Evolutionary conservation across 306 rosid species (phyloP).

Genomic region (Fagus sylvatica): DNA sequence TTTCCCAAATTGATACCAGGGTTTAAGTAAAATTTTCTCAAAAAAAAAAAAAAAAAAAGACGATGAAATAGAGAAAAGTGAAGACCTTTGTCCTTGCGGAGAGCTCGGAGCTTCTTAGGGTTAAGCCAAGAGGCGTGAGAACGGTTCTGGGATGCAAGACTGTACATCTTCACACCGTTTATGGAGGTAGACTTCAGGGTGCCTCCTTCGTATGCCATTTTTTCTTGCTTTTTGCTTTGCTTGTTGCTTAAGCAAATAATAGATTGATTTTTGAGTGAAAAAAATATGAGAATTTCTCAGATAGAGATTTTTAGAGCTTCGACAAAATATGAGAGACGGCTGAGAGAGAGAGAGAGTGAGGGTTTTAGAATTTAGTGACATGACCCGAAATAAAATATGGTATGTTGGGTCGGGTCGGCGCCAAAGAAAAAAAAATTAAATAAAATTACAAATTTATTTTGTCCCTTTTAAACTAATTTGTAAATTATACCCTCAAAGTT

Average conservation of each 20-base stretch:
- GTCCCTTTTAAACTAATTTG: too few species aligned
- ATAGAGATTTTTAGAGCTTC: neutral
- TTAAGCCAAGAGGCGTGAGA: conserved; percentile 72
- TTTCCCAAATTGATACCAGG: neutral
- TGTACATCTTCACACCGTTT: conserved; percentile 75
- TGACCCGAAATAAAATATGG: neutral
- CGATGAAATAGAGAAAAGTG: neutral
- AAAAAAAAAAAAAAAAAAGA: neutral
- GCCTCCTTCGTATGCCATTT: conserved; percentile 69
- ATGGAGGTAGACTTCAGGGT: conserved; percentile 67
- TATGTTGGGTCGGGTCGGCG: too few species aligned
- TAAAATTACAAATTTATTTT: too few species aligned
- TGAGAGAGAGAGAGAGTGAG: neutral
- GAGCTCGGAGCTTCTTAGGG: conserved; percentile 62
- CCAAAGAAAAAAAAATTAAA: too few species aligned
- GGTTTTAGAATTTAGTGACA: neutral
- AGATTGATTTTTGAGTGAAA: neutral
- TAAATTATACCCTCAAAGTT: too few species aligned
- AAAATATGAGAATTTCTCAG: neutral
- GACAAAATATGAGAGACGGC: neutral
- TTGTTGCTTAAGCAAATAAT: neutral
- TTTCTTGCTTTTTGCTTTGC: conserved; percentile 9
- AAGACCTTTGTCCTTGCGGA: conserved; percentile 32
- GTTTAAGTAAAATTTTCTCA: neutral
- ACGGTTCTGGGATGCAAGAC: conserved; percentile 75